Conservation (phyloP, 2,329 filamentous ascomycete genomes). For the Gremmenia infestans region DNA sequence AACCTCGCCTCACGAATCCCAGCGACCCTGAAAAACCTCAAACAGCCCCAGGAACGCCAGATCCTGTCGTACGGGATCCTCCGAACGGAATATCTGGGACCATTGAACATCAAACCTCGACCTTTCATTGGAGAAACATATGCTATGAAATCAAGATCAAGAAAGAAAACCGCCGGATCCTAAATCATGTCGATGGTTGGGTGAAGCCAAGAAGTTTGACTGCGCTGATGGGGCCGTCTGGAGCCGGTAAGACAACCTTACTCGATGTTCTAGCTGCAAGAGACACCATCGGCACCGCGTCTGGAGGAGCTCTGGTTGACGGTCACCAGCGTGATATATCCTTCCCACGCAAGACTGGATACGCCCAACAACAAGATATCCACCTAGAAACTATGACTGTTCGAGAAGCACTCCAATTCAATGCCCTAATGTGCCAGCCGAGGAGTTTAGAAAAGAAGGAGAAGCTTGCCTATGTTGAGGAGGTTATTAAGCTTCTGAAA, state of each 20-base stretch:
- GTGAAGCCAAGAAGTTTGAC: constrained; percentile 67
- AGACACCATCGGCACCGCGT: constrained; percentile 83
- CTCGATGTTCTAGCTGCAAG: constrained; percentile 76
- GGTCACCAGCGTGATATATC: constrained; percentile 42
- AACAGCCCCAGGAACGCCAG: too few species aligned
- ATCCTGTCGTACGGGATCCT: not conserved
- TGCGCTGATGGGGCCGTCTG: constrained; percentile 56
- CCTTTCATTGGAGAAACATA: constrained; percentile 32
- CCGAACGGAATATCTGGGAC: constrained; percentile 1
- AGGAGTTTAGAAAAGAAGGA: constrained; percentile 64
- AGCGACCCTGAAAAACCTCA: too few species aligned
- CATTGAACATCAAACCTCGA: constrained; percentile 22
- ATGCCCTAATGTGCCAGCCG: constrained; percentile 80
- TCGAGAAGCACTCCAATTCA: constrained; percentile 78
- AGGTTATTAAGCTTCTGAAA: constrained; percentile 85
- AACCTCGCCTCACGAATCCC: not conserved
- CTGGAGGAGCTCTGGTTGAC: constrained; percentile 63
- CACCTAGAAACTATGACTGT: constrained; percentile 82
- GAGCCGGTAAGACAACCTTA: constrained; percentile 84
- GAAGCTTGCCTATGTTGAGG: constrained; percentile 85
- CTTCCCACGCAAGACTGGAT: constrained; percentile 89
- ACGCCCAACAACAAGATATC: constrained; percentile 90
- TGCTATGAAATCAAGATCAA: constrained; percentile 74
- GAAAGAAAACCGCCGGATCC: constrained; percentile 51
- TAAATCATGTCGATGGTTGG: constrained; percentile 65